Conservation (phyloP, 2,329 filamentous ascomycete genomes). For the Hypoxylon sp. region DNA sequence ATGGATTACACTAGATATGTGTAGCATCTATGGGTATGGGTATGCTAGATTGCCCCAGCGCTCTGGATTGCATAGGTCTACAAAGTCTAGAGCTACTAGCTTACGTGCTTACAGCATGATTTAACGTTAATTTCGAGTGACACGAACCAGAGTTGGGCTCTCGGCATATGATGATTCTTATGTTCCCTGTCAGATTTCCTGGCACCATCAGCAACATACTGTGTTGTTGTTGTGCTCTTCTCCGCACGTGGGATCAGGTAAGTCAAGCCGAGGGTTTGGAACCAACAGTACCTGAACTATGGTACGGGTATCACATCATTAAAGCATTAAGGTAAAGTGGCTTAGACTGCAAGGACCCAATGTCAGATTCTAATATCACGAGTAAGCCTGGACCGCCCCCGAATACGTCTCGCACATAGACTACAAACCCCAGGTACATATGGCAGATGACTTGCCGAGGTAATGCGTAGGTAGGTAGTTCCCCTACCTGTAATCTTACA, state of each 20-base stretch:
- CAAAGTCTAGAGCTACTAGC: neutral
- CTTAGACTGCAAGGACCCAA: slow-evolving; percentile 12
- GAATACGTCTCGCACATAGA: neutral
- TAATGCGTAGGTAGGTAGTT: neutral
- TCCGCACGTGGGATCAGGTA: slow-evolving; percentile 6
- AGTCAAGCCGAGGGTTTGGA: slow-evolving; percentile 7
- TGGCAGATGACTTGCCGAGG: neutral
- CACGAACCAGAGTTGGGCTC: slow-evolving; percentile 11
- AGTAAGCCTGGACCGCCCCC: slow-evolving; percentile 17
- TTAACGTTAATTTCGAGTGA: slow-evolving; percentile 1
- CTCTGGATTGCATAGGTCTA: slow-evolving; percentile 12
- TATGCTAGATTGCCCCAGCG: slow-evolving; percentile 20
- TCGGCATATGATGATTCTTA: neutral
- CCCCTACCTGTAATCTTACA: neutral
- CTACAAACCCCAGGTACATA: neutral
- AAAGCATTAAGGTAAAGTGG: slow-evolving; percentile 1
- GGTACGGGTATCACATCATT: slow-evolving; percentile 27
- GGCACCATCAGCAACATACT: neutral
- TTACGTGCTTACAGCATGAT: slow-evolving; percentile 4
- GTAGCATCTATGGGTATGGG: slow-evolving; percentile 10
- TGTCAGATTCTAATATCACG: slow-evolving; percentile 26
- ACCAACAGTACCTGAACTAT: neutral
- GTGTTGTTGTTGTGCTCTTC: neutral
- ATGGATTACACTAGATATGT: slow-evolving; percentile 7
- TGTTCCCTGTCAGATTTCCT: neutral